phyloP scores from a whole-genome alignment of 2,329 filamentous ascomycete species.

The Balansia obtecta region DNA sequence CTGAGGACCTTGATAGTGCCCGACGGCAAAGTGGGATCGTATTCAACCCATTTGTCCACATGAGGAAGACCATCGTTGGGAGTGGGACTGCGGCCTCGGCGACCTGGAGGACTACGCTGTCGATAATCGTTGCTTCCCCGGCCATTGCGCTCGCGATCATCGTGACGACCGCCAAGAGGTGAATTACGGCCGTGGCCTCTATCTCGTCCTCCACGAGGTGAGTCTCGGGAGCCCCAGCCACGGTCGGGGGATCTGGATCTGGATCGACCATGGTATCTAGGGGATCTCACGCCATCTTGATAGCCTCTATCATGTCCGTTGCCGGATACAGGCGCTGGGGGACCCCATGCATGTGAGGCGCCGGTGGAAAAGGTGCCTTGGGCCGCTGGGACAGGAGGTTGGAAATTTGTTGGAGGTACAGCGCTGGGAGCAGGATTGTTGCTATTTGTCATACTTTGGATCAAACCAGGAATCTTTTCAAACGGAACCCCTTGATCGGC shows the following conservation, averaged over 20 bases:
- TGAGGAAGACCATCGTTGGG: constrained; percentile 28
- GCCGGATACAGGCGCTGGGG: constrained; percentile 18
- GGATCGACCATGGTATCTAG: constrained; percentile 47
- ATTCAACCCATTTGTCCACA: constrained; percentile 60
- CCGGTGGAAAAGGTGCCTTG: constrained; percentile 29
- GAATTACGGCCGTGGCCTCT: constrained; percentile 66
- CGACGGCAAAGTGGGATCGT: constrained; percentile 59
- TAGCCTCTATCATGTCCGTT: constrained; percentile 45
- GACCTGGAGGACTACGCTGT: constrained; percentile 70
- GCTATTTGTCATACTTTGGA: constrained; percentile 38
- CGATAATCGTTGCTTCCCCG: constrained; percentile 61
- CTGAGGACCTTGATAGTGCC: constrained; percentile 87
- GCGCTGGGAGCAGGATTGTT: constrained; percentile 21
- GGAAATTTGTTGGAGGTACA: constrained; percentile 20
- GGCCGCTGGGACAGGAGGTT: constrained; percentile 27
- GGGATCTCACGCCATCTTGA: constrained; percentile 50
- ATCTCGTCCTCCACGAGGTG: constrained; percentile 48
- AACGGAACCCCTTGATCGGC: constrained; percentile 63
- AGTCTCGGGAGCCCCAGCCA: constrained; percentile 54
- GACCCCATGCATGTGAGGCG: constrained; percentile 21
- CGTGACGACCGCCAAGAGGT: constrained; percentile 28
- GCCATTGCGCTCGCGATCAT: constrained; percentile 37
- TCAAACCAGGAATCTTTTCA: constrained; percentile 57
- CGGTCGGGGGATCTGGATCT: constrained; percentile 71
- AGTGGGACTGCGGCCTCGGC: constrained; percentile 52